Conservation (phyloP, 345 rosid genomes). For the Geranium rotundifolium region DNA sequence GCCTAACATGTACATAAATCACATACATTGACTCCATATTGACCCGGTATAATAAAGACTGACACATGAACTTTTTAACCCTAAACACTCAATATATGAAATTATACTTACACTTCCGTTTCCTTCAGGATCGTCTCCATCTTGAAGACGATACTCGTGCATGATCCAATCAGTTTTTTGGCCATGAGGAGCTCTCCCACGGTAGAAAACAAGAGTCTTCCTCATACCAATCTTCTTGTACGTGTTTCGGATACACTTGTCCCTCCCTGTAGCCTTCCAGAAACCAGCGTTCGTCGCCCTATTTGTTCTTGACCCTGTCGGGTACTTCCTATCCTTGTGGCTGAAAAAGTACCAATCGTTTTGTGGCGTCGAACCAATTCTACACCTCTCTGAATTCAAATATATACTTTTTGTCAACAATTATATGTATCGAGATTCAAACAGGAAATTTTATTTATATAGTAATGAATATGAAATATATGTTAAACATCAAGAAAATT, state of each 20-base stretch:
- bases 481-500: too few relatives aligned
- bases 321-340: conserved; percentile 92
- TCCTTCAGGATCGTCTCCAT: conserved; percentile 47
- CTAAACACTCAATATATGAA: too few relatives aligned
- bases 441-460: too few relatives aligned
- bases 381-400: conserved; percentile 51
- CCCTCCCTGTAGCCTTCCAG: conserved; percentile 97
- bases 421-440: background rate
- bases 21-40: too few relatives aligned
- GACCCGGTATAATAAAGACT: too few relatives aligned
- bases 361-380: conserved; percentile 81
- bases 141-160: conserved; percentile 95
- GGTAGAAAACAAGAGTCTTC: conserved; percentile 87
- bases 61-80: too few relatives aligned
- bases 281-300: conserved; percentile 93
- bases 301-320: conserved; percentile 90
- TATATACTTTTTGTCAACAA: too few relatives aligned
- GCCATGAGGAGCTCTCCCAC: conserved; percentile 97
- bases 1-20: too few relatives aligned
- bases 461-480: too few relatives aligned
- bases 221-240: conserved; percentile 94
- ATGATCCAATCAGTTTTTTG: conserved; percentile 97
- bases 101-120: conserved; percentile 38
- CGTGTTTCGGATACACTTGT: conserved; percentile 69
- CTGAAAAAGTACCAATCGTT: conserved; percentile 97